Conservation (phyloP, 2,329 filamentous ascomycete genomes). For the Pseudophaeomoniella oleicola region DNA sequence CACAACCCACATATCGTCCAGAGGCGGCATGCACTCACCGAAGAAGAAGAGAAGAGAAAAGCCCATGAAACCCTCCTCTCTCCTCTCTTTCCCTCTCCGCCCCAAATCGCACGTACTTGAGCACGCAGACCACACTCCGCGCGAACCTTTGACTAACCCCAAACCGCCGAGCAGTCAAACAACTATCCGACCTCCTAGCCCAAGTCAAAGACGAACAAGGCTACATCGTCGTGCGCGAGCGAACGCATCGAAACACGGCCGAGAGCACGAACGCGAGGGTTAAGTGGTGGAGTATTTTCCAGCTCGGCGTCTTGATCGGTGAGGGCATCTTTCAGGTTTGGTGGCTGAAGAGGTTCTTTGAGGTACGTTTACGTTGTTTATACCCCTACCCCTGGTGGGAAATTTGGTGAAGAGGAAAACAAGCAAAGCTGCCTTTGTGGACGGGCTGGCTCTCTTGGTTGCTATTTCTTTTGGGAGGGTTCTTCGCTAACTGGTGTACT, state of each 20-base stretch:
- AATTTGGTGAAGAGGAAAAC: no score
- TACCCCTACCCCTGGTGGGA: no score
- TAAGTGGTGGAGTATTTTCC: conserved; percentile 99
- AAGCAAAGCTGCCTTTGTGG: no score
- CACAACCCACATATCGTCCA: no score
- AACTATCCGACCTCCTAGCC: conserved; percentile 68
- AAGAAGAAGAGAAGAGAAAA: no score
- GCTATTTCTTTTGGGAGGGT: no score
- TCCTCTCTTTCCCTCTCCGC: conserved; percentile 1
- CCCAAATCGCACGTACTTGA: conserved; percentile 6
- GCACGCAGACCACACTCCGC: background rate
- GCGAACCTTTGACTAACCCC: background rate
- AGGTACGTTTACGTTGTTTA: conserved; percentile 49
- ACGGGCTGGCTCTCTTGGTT: no score
- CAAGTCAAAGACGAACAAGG: conserved; percentile 96
- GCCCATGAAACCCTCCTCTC: background rate
- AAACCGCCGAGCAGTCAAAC: conserved; percentile 67
- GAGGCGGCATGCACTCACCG: no score
- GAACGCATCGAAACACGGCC: conserved; percentile 93
- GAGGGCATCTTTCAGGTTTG: conserved; percentile 97
- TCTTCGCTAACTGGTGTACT: no score
- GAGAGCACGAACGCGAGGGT: conserved; percentile 95
- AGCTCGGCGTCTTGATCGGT: conserved; percentile 73
- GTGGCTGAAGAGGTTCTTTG: conserved; percentile 98
- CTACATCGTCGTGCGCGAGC: conserved; percentile 90